Evolutionary conservation across 257 asterid species (phyloP).

Genomic region (Ilex asprella): DNA sequence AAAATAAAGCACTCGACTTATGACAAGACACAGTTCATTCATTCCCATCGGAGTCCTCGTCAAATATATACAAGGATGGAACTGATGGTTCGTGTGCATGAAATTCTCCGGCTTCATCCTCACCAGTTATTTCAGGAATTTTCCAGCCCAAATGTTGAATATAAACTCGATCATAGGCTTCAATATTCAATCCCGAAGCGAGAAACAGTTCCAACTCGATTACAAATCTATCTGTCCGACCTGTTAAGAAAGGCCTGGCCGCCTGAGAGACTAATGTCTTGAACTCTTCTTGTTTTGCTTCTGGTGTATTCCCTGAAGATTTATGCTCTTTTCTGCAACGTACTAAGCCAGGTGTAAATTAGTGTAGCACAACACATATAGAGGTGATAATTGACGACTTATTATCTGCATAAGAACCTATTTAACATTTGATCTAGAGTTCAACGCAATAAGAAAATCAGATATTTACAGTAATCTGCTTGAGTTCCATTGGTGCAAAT

Average conservation of each 20-base stretch:
- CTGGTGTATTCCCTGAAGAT: slow-evolving; percentile 21
- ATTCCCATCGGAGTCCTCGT: slow-evolving; percentile 39
- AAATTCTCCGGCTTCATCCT: slow-evolving; percentile 23
- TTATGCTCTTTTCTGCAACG: slow-evolving; percentile 46
- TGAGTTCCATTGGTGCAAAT: no score
- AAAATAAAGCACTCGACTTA: no score
- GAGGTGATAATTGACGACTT: no score
- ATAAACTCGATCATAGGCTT: slow-evolving; percentile 58
- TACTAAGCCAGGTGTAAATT: not conserved
- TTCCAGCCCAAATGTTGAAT: slow-evolving; percentile 54
- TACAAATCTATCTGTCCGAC: slow-evolving; percentile 56
- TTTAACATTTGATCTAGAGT: no score
- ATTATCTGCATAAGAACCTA: no score
- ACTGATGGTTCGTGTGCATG: slow-evolving; percentile 24
- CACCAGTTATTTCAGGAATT: slow-evolving; percentile 26
- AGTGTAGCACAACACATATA: no score
- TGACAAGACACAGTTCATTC: not conserved
- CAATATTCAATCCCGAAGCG: slow-evolving; percentile 59
- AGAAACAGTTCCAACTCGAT: slow-evolving; percentile 59
- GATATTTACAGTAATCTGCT: no score
- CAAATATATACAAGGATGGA: slow-evolving; percentile 52
- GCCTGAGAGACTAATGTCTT: slow-evolving; percentile 41
- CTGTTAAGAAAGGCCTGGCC: slow-evolving; percentile 48
- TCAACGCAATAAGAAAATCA: no score
- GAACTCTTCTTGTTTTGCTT: slow-evolving; percentile 40